Evolutionary conservation across 78 protist genomes (phyloP), one percentile per base, ranked within the genome.

Genomic region (Dictyostelium citrinum): DNA sequence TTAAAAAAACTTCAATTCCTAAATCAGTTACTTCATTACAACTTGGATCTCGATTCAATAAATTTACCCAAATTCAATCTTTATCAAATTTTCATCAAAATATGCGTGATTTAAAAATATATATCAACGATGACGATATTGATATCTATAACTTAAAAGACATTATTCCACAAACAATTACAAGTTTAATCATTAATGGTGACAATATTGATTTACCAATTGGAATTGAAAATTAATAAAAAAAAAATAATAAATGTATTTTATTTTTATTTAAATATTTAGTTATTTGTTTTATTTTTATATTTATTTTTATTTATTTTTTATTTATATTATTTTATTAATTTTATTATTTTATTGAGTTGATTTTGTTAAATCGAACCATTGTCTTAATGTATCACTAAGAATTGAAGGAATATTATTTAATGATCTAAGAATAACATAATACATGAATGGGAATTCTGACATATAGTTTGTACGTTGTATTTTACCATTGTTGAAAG

Each of bases 371-470:
- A 84, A 37, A 76, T 98, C 99, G 61, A 99, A 82, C 99, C 99
- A 99, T 96, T 99, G 99, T 31, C 99, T 70, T 12, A 99, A 91
- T 1, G 99, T 97, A 70, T 97, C 99, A 14, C 97, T 91, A 9
- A 99, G 95, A 27, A 97, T 86, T 1, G 94, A 88, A 4, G 99
- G 99, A 67, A 99, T 94, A 68, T 81, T 45, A 1, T 46, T 61
- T 70, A 99, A 76, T 37, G 98, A 98, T 17, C 99, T 72, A 51
- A 99, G 88, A 60, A 98, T 74, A 9, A 98, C 82, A 90, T 98
- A 99, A 86, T 97, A 99, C 22, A 97, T 97, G 95, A 98, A 98
- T 67, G 99, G 99, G 97, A 98, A 98, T 35, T 31, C 61, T 35
- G 98, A 98, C 77, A 99, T 90, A 70, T 95, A 96, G 46, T 71